Conservation (phyloP, 2,329 filamentous ascomycete species). For the Venturia asperata region DNA sequence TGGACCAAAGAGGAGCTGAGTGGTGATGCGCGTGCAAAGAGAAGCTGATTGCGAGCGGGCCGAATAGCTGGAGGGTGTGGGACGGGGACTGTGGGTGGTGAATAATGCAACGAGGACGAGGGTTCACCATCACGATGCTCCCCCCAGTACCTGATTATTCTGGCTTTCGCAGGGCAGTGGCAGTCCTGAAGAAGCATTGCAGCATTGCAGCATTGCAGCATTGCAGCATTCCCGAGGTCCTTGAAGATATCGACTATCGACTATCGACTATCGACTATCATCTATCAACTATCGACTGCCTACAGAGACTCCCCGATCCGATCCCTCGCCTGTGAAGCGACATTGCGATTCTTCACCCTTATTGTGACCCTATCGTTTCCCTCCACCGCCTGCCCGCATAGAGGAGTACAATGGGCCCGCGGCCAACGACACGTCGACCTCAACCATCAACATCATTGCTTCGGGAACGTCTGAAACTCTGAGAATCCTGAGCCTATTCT, state of each 20-base stretch:
- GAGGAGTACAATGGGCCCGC: neutral
- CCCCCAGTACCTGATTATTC: too few species aligned
- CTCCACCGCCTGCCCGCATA: neutral
- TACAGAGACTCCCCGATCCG: neutral
- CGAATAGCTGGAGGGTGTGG: neutral
- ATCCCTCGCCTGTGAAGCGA: neutral
- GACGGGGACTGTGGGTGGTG: neutral
- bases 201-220: neutral
- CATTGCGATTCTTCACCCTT: neutral
- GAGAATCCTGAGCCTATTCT: too few species aligned
- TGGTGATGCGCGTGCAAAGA: neutral
- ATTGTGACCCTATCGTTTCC: neutral
- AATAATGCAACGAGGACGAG: neutral
- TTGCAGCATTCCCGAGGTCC: too few species aligned
- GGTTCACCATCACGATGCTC: neutral
- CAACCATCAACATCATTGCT: neutral
- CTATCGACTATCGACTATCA: too few species aligned
- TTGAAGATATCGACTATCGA: too few species aligned
- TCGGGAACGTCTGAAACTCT: too few species aligned
- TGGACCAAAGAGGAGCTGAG: constrained; percentile 1
- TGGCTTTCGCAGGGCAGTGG: too few species aligned
- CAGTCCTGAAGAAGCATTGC: neutral
- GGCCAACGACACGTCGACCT: neutral
- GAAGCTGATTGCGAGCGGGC: constrained; percentile 6
- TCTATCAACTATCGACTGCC: neutral